Percentiles rank a stretch among this genome's conserved stretches.
Conservation (phyloP, 306 rosid species). For the Ormosia semicastrata region DNA sequence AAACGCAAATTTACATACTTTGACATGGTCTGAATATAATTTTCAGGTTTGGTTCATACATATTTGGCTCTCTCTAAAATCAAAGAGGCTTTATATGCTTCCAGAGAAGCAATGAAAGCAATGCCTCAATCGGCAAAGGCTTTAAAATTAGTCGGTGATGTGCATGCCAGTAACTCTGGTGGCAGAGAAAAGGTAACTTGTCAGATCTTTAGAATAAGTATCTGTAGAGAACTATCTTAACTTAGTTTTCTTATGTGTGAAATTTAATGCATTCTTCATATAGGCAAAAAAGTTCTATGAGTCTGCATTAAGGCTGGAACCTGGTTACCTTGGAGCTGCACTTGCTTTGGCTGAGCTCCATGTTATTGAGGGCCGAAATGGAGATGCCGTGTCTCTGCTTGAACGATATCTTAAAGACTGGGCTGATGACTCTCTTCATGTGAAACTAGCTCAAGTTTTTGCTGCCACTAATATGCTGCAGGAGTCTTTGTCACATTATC, state of each 20-base stretch:
- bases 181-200: slow-evolving; percentile 93
- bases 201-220: slow-evolving; percentile 25
- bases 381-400: slow-evolving; percentile 87
- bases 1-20: slow-evolving; percentile 4
- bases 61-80: slow-evolving; percentile 80
- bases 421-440: slow-evolving; percentile 99
- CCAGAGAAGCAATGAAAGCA: slow-evolving; percentile 99
- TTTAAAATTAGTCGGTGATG: slow-evolving; percentile 94
- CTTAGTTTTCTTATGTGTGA: slow-evolving; percentile 19
- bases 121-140: slow-evolving; percentile 99
- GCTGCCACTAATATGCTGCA: slow-evolving; percentile 92
- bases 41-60: slow-evolving; percentile 92
- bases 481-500: slow-evolving; percentile 95
- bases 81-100: slow-evolving; percentile 94
- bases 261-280: slow-evolving; percentile 28
- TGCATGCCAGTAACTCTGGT: slow-evolving; percentile 83
- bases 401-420: slow-evolving; percentile 96
- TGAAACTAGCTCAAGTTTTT: slow-evolving; percentile 95
- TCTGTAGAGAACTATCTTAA: neutral
- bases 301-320: slow-evolving; percentile 98
- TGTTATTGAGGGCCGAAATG: slow-evolving; percentile 93
- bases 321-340: slow-evolving; percentile 99
- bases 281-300: slow-evolving; percentile 98
- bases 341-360: slow-evolving; percentile 98
- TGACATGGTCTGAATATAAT: slow-evolving; percentile 26